Conservation (phyloP, 1,139 yeast species). For the Suzukiozyma palmioleophila region DNA sequence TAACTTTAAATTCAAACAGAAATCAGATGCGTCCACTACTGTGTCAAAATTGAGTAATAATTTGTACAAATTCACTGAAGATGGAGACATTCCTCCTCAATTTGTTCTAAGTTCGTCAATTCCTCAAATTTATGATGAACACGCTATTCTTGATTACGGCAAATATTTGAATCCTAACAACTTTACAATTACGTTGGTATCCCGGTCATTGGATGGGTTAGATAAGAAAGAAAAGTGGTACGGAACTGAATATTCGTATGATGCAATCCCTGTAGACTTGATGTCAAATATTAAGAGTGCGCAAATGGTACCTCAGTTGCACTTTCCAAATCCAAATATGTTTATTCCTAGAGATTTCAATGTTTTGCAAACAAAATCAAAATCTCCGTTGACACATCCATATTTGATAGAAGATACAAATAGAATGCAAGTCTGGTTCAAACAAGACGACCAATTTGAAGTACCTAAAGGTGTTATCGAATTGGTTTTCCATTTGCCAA, state of each 20-base stretch:
- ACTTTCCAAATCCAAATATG: conserved; percentile 66
- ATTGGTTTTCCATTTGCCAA: conserved; percentile 63
- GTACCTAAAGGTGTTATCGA: conserved; percentile 81
- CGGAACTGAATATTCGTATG: conserved; percentile 71
- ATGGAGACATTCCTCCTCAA: conserved; percentile 55
- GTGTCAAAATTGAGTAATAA: conserved; percentile 46
- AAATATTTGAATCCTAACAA: conserved; percentile 52
- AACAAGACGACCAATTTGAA: conserved; percentile 84
- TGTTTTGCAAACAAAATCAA: conserved; percentile 41
- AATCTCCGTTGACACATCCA: conserved; percentile 32
- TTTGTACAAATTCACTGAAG: conserved; percentile 36
- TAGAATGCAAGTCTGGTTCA: conserved; percentile 66
- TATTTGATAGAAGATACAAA: conserved; percentile 31
- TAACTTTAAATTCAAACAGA: conserved; percentile 66
- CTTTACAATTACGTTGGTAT: conserved; percentile 55
- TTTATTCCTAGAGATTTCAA: conserved; percentile 78
- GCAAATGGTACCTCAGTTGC: conserved; percentile 38
- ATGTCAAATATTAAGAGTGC: conserved; percentile 26
- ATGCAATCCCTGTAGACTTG: conserved; percentile 39
- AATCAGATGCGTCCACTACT: conserved; percentile 57
- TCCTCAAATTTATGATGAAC: conserved; percentile 55
- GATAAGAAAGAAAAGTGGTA: conserved; percentile 73
- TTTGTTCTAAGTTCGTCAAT: conserved; percentile 56
- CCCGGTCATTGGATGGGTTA: conserved; percentile 42
- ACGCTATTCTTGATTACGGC: conserved; percentile 48